Percentiles rank a stretch among this genome's conserved stretches.
Evolutionary conservation across 768 basidiomycete genomes (phyloP).

Genomic region (Podaxis carcinomalis): DNA sequence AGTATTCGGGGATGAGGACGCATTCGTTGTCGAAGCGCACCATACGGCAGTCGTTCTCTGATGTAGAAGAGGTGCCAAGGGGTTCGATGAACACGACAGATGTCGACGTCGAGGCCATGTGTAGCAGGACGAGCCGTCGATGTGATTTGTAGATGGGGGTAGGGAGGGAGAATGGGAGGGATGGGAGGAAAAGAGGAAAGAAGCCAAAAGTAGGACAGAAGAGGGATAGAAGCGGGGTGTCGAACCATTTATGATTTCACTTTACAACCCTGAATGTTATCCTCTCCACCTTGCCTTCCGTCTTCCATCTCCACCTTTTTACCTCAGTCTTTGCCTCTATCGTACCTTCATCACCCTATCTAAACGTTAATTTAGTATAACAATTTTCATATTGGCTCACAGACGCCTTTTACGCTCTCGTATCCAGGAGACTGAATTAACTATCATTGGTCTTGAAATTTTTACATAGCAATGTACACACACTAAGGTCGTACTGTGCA

Average conservation of each 20-base stretch:
- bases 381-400: no score
- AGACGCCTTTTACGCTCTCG: no score
- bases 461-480: background rate
- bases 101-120: background rate
- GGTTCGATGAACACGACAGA: constrained; percentile 1
- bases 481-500: no score
- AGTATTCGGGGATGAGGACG: constrained; percentile 64
- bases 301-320: background rate
- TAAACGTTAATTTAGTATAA: no score
- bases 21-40: constrained; percentile 76
- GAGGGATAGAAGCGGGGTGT: background rate
- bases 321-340: no score
- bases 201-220: background rate
- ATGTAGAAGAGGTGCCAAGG: background rate
- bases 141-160: background rate
- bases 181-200: background rate
- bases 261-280: background rate
- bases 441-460: background rate
- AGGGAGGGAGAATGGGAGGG: background rate
- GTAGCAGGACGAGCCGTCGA: background rate
- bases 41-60: constrained; percentile 19
- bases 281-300: background rate
- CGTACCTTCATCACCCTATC: no score
- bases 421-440: no score
- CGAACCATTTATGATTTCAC: constrained; percentile 9